Percentiles rank a stretch among this genome's conserved stretches.
Evolutionary conservation across 306 rosid genomes (phyloP).

Genomic region (Abrus precatorius): DNA sequence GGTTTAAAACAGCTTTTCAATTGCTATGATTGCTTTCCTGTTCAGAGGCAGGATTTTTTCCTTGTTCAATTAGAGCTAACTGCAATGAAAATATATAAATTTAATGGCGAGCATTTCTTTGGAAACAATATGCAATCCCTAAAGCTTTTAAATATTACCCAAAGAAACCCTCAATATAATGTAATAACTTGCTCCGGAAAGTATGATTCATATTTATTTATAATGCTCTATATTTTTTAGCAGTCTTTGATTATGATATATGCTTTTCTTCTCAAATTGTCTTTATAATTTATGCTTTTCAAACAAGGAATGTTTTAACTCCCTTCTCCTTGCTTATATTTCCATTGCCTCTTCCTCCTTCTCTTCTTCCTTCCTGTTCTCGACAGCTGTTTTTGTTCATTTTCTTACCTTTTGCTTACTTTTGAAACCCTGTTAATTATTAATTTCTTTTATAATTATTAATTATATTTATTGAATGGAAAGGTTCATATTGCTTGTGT

Average conservation of each 20-base stretch:
- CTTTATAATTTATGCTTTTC: constrained; percentile 1
- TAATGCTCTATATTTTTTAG: neutral
- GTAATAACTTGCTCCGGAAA: neutral
- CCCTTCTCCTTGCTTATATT: neutral
- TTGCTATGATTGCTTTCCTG: constrained; percentile 1
- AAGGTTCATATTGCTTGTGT: constrained; percentile 39
- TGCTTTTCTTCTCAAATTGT: constrained; percentile 11
- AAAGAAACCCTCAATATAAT: constrained; percentile 3
- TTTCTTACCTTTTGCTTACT: constrained; percentile 30
- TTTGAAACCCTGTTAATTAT: neutral
- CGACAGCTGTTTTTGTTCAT: constrained; percentile 14
- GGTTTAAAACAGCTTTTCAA: constrained; percentile 4
- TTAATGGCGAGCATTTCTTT: neutral
- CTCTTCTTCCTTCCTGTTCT: neutral
- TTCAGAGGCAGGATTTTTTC: constrained; percentile 8
- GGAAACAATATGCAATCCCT: neutral
- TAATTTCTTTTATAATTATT: neutral
- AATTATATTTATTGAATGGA: constrained; percentile 11
- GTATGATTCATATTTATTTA: neutral
- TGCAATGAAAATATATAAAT: neutral
- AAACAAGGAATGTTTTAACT: neutral
- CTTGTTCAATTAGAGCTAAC: neutral
- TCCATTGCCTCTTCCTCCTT: neutral
- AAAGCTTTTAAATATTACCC: neutral
- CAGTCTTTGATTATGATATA: neutral